These are phyloP conservation scores for Malus orientalis DNA, from an alignment of 306 rosid genomes.

Conservation along the genomic window DNA sequence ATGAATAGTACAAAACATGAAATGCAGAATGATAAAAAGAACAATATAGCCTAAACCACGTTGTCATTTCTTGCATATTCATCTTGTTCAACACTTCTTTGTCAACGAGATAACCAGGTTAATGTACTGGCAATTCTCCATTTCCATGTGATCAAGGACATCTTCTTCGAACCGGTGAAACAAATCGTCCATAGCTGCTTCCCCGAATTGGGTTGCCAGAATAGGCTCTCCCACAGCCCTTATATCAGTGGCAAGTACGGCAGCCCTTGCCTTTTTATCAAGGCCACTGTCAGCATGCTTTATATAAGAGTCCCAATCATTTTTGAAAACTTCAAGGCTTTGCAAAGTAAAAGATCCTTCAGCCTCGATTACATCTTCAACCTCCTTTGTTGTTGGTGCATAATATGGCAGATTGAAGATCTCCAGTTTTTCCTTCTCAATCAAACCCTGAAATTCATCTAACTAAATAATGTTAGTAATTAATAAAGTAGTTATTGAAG, in stretches of 20 bases:
- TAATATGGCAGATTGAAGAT: conserved; percentile 27
- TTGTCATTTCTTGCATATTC: not conserved
- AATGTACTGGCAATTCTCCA: not conserved
- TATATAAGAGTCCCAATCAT: conserved; percentile 28
- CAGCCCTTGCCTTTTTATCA: conserved; percentile 10
- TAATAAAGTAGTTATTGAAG: too few species aligned
- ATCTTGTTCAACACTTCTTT: not conserved
- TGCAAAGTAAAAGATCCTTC: conserved; percentile 31
- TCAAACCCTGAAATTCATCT: conserved; percentile 19
- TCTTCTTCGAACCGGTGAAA: conserved; percentile 22
- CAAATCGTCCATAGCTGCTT: conserved; percentile 26
- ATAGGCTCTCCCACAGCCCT: conserved; percentile 39
- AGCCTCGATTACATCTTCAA: conserved; percentile 18
- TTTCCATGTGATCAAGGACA: conserved; percentile 14
- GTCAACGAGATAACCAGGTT: conserved; percentile 13
- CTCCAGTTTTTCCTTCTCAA: conserved; percentile 24
- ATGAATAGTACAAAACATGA: too few species aligned
- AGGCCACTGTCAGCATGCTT: conserved; percentile 4
- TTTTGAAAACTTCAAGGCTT: conserved; percentile 1
- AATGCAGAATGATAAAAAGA: too few species aligned
- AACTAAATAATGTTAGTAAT: not conserved
- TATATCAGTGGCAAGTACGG: conserved; percentile 7
- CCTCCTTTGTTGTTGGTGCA: conserved; percentile 26
- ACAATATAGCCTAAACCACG: too few species aligned
- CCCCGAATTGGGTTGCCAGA: conserved; percentile 23